A percentile compares a stretch with the other conserved stretches of the same genome.
Evolutionary conservation across 2,329 filamentous ascomycete genomes (phyloP).

Genomic region (Aspergillus sp.): DNA sequence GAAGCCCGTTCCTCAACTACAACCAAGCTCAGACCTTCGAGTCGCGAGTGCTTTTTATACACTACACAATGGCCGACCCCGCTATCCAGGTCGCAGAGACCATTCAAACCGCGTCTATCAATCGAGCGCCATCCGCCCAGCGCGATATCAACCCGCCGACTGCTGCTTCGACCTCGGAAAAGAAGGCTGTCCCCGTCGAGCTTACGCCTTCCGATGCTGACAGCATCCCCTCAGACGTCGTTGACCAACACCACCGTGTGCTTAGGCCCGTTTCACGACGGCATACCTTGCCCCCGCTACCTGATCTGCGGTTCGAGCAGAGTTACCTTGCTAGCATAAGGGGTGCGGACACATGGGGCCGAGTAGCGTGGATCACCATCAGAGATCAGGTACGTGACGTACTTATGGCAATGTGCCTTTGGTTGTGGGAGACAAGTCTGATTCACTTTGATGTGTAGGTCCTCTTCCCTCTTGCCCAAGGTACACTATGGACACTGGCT

Average conservation of each 20-base stretch:
- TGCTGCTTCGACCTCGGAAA: conserved; percentile 62
- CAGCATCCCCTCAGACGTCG: conserved; percentile 54
- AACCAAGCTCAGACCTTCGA: neutral
- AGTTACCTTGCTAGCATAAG: conserved; percentile 92
- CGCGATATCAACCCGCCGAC: conserved; percentile 84
- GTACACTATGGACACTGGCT: conserved; percentile 83
- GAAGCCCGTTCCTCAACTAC: neutral
- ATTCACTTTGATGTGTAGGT: conserved; percentile 57
- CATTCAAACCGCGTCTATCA: conserved; percentile 80
- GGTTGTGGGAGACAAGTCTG: neutral
- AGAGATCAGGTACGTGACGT: conserved; percentile 74
- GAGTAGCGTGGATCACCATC: conserved; percentile 80
- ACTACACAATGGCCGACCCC: conserved; percentile 57
- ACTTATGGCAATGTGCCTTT: neutral
- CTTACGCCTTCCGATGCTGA: conserved; percentile 46
- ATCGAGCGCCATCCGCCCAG: conserved; percentile 68
- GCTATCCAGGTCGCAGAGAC: conserved; percentile 74
- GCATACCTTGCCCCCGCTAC: conserved; percentile 68
- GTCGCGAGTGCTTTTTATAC: neutral
- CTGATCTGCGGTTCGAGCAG: conserved; percentile 94
- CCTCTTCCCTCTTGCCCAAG: conserved; percentile 84
- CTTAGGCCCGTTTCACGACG: conserved; percentile 43
- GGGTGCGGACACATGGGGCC: conserved; percentile 76
- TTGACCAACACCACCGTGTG: conserved; percentile 41
- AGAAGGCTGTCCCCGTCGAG: conserved; percentile 63